Evolutionary conservation across 2,329 filamentous ascomycete species (phyloP).

Genomic region (Aspergillus melleus): DNA sequence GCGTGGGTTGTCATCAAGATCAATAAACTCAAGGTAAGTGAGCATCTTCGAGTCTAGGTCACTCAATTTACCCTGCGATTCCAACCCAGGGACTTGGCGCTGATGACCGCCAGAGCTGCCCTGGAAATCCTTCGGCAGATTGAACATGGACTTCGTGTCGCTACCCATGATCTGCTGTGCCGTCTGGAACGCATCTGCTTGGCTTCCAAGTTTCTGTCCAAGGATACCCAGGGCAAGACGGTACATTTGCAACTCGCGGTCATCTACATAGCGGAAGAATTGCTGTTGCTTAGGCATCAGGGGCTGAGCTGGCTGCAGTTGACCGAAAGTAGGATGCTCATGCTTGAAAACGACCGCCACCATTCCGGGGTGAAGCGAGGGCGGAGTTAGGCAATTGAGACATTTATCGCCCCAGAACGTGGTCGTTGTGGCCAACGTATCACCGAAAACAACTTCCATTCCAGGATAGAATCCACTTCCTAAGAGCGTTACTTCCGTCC

Average conservation of each 20-base stretch:
- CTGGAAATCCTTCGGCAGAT: slow-evolving; percentile 43
- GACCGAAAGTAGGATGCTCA: slow-evolving; percentile 50
- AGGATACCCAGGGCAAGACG: slow-evolving; percentile 46
- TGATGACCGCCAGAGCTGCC: slow-evolving; percentile 46
- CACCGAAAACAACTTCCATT: slow-evolving; percentile 83
- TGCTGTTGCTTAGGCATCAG: slow-evolving; percentile 51
- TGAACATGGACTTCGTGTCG: slow-evolving; percentile 50
- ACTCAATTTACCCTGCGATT: slow-evolving; percentile 41
- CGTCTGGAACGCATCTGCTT: slow-evolving; percentile 49
- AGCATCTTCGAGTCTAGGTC: slow-evolving; percentile 69
- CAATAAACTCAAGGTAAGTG: slow-evolving; percentile 74
- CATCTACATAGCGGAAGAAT: slow-evolving; percentile 68
- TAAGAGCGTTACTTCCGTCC: slow-evolving; percentile 82
- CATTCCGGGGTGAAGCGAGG: slow-evolving; percentile 64
- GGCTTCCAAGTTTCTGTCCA: slow-evolving; percentile 48
- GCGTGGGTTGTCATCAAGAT: slow-evolving; percentile 71
- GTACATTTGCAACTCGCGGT: slow-evolving; percentile 50
- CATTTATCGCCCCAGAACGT: slow-evolving; percentile 79
- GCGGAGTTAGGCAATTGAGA: slow-evolving; percentile 76
- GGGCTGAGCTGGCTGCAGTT: slow-evolving; percentile 44
- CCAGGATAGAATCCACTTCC: slow-evolving; percentile 78
- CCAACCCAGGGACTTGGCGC: slow-evolving; percentile 46
- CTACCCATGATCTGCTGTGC: slow-evolving; percentile 51
- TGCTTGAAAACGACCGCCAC: slow-evolving; percentile 71
- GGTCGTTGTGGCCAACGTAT: slow-evolving; percentile 66